Conservation (phyloP, 805 yeast genomes). For the Lipomyces orientalis region DNA sequence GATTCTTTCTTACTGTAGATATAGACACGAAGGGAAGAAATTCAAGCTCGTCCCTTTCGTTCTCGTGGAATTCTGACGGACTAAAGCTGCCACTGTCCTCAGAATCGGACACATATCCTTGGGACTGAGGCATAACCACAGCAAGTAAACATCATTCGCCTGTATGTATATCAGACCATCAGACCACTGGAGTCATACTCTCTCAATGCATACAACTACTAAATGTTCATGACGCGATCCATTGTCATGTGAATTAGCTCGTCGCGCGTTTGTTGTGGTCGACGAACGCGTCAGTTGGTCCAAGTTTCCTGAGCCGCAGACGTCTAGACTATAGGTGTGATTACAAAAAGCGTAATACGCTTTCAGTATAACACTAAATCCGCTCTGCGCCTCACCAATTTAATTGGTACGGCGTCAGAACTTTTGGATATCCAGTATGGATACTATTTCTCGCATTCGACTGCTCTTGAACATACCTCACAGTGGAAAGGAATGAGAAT, state of each 20-base stretch:
- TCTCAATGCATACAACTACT: neutral
- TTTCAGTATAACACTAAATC: neutral
- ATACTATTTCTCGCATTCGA: no score
- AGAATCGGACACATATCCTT: conserved; percentile 34
- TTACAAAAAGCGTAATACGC: no score
- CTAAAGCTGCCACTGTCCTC: conserved; percentile 26
- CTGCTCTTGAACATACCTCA: neutral
- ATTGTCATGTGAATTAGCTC: neutral
- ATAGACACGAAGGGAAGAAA: conserved; percentile 9
- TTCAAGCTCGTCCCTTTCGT: conserved; percentile 25
- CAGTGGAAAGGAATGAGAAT: neutral
- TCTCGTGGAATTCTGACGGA: neutral
- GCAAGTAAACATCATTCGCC: conserved; percentile 3
- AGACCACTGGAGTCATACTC: neutral
- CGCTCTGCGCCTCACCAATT: neutral
- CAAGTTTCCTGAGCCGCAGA: neutral
- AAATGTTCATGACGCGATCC: neutral
- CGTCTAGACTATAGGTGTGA: neutral
- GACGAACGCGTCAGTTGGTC: neutral
- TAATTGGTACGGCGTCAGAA: no score
- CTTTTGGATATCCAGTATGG: no score
- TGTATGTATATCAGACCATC: neutral
- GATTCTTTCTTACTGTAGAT: neutral
- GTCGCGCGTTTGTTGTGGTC: neutral
- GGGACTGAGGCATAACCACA: conserved; percentile 23